phyloP scores from a whole-genome alignment of 139 green algal genomes.

The Tetraselmis chui region DNA sequence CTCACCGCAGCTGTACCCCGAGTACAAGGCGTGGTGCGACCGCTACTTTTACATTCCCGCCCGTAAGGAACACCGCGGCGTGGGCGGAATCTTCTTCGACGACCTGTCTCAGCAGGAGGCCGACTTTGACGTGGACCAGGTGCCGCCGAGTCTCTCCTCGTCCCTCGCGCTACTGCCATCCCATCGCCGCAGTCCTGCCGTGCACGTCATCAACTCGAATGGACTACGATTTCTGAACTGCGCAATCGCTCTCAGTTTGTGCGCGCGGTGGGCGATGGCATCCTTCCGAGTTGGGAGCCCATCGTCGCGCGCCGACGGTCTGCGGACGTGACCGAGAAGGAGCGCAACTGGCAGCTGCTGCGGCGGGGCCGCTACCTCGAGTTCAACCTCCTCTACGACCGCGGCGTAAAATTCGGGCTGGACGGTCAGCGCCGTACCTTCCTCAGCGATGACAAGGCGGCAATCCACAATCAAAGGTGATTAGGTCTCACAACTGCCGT shows the following conservation, averaged over 20 bases:
- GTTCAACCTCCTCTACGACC: constrained; percentile 98
- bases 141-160: too few relatives aligned
- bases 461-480: too few relatives aligned
- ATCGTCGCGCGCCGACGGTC: constrained; percentile 48
- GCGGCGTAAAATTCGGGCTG: constrained; percentile 81
- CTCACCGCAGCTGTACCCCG: constrained; percentile 53
- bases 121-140: constrained; percentile 1
- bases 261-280: constrained; percentile 46
- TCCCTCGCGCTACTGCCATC: too few relatives aligned
- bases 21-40: constrained; percentile 91
- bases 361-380: constrained; percentile 85
- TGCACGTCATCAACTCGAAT: too few relatives aligned
- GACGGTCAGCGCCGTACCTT: background rate
- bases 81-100: constrained; percentile 97
- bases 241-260: too few relatives aligned
- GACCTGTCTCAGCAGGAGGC: constrained; percentile 53
- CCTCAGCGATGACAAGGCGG: background rate
- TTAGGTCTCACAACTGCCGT: too few relatives aligned
- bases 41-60: constrained; percentile 95
- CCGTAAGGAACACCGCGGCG: constrained; percentile 84
- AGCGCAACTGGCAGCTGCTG: constrained; percentile 87
- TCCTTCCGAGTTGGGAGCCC: constrained; percentile 64
- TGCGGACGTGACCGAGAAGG: constrained; percentile 47
- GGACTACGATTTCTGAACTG: too few relatives aligned
- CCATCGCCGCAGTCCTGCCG: too few relatives aligned